Evolutionary conservation across 192 early-diverging fungal genomes (phyloP).

Genomic region (Gaertneriomyces sp.): DNA sequence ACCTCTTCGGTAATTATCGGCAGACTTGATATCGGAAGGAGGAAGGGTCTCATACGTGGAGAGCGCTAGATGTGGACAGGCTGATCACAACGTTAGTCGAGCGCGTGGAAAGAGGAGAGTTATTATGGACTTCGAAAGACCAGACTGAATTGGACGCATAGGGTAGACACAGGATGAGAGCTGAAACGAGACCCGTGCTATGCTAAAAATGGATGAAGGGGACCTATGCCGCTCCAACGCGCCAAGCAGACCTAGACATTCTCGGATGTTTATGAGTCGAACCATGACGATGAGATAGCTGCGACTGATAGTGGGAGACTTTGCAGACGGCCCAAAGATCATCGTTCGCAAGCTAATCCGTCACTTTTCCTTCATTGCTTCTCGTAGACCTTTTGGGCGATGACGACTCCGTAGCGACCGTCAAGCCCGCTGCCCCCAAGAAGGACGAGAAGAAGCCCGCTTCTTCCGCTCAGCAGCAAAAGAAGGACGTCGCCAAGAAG

Average conservation of each 20-base stretch:
- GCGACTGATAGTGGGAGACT: not conserved
- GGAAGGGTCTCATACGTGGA: not conserved
- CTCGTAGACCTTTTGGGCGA: conserved; percentile 37
- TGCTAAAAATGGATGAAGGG: conserved; percentile 5
- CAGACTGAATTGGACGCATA: not conserved
- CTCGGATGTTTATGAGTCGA: too few relatives aligned
- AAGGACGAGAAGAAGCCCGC: conserved; percentile 31
- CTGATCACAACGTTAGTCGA: conserved; percentile 3
- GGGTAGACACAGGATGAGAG: conserved; percentile 1
- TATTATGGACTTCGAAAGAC: not conserved
- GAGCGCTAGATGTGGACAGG: conserved; percentile 1
- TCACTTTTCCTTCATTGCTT: conserved; percentile 17
- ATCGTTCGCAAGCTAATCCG: not conserved
- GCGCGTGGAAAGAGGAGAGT: not conserved
- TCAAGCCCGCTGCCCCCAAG: conserved; percentile 16
- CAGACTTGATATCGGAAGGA: not conserved
- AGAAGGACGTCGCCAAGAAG: conserved; percentile 32
- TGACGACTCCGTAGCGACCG: conserved; percentile 19
- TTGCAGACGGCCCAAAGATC: conserved; percentile 1
- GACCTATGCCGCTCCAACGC: not conserved
- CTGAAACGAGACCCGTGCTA: not conserved
- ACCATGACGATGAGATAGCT: not conserved
- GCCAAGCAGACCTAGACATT: too few relatives aligned
- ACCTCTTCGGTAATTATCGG: conserved; percentile 25
- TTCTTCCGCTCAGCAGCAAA: conserved; percentile 5